A percentile compares a stretch with the other conserved stretches of the same genome.
These are phyloP conservation scores for Zygosaccharomyces bisporus DNA, from an alignment of 805 yeast genomes.

Conservation along the genomic window DNA sequence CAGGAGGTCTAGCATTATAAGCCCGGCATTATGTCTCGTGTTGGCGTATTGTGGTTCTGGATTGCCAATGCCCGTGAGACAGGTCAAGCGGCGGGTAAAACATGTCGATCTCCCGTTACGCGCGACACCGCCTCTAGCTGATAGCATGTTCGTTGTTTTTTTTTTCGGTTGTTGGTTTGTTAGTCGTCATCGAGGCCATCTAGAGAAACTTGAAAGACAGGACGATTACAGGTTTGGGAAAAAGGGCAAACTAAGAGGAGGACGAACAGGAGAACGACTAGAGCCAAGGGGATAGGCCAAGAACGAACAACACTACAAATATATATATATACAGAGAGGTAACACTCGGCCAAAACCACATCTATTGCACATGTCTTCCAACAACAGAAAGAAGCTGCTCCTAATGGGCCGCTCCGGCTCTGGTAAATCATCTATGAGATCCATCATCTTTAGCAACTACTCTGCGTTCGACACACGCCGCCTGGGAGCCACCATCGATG, in stretches of 20 bases:
- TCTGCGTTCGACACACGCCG: conserved; percentile 95
- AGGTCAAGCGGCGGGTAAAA: conserved; percentile 10
- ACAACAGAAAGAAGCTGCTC: conserved; percentile 56
- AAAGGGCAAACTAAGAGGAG: conserved; percentile 5
- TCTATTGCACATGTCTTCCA: conserved; percentile 24
- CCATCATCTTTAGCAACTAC: conserved; percentile 91
- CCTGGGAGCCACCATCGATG: conserved; percentile 95
- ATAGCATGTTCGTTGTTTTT: background rate
- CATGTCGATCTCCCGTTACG: background rate
- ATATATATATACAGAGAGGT: background rate
- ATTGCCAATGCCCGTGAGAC: conserved; percentile 54
- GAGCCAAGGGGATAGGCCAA: no score
- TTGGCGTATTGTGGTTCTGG: conserved; percentile 59
- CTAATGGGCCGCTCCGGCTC: conserved; percentile 93
- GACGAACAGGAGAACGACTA: no score
- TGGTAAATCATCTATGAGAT: conserved; percentile 96
- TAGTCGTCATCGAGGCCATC: no score
- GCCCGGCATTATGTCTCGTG: conserved; percentile 81
- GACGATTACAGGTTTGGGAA: background rate
- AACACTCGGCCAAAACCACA: background rate
- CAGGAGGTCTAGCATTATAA: conserved; percentile 44
- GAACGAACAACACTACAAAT: no score
- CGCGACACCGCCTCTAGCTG: background rate
- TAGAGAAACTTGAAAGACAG: background rate
- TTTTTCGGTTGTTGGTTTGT: no score